Evolutionary conservation across 129 eudicot species (phyloP), one percentile per base, ranked within the genome.

Genomic region (Tagetes patula): DNA sequence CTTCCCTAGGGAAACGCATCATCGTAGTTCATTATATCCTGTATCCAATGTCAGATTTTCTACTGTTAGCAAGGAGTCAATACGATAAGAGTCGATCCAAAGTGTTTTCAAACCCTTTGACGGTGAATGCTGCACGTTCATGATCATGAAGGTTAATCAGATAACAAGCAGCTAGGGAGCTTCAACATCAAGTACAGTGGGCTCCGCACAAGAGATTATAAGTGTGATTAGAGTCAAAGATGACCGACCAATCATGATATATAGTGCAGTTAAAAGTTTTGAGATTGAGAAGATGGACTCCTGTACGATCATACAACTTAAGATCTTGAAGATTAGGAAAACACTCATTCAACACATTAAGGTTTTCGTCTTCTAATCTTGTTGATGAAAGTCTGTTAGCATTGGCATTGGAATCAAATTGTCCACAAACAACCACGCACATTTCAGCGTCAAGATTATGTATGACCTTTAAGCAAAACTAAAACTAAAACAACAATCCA

Each of bases 301-400:
- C 96, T 52, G 84, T 89, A 48, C 86, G 89, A 2, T 84, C 87
- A 14, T 80, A 66, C 73, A 89, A 78, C 38, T 89, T 86, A 76
- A 86, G 91, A 74, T 71, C 78, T 65, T 78, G 84, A 65, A 89
- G 87, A 43, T 70, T 79, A 2, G 87, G 91, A 85, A 89, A 86
- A 78, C 87, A 82, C 7, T 74, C 76, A 27, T 82, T 84, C 61
- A 85, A 49, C 84, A 48, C 77, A 32, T 77, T 61, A 67, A 88
- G 79, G 67, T 88, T 38, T 77, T 88, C 87, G 20, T 89, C 96
- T 27, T 84, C 91, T 38, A 89, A 76, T 77, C 83, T 82, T 74
- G 82, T 69, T 34, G 67, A 82, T 77, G 82, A 86, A n/a, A 89
- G 87, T 0, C 77, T 48, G 82, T 86, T 64, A 89, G 85, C 56